A percentile compares a stretch with the other conserved stretches of the same genome.
Evolutionary conservation across 257 asterid genomes (phyloP).

Genomic region (Scutellaria galericulata): DNA sequence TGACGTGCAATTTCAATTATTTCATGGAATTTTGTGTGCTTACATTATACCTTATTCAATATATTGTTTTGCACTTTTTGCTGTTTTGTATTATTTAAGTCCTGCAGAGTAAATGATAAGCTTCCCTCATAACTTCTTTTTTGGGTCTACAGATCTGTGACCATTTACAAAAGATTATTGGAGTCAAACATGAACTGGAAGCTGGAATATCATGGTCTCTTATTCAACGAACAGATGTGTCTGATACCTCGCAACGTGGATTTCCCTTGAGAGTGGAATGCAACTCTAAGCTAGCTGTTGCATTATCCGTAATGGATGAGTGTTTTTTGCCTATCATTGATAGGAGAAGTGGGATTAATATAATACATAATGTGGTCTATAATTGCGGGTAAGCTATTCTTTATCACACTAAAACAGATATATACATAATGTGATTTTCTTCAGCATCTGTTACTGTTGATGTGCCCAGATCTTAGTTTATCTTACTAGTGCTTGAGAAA

Average conservation of each 20-base stretch:
- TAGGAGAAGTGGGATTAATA: slow-evolving; percentile 86
- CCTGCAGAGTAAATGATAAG: slow-evolving; percentile 9
- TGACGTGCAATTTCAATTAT: slow-evolving; percentile 4
- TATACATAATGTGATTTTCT: slow-evolving; percentile 18
- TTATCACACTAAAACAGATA: not conserved
- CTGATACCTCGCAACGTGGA: slow-evolving; percentile 63
- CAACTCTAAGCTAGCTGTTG: slow-evolving; percentile 95
- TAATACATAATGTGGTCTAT: slow-evolving; percentile 77
- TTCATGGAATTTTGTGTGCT: slow-evolving; percentile 12
- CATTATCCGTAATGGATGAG: slow-evolving; percentile 85
- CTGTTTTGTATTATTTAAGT: not conserved
- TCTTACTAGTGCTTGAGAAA: slow-evolving; percentile 19
- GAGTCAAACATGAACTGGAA: slow-evolving; percentile 85
- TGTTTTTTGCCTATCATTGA: slow-evolving; percentile 93
- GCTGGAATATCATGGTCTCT: slow-evolving; percentile 95
- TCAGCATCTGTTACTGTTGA: slow-evolving; percentile 26
- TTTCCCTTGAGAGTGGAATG: slow-evolving; percentile 84
- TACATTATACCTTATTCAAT: not conserved
- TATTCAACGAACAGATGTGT: slow-evolving; percentile 70
- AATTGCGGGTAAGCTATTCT: slow-evolving; percentile 78
- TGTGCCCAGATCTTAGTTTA: slow-evolving; percentile 1
- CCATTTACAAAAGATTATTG: slow-evolving; percentile 81
- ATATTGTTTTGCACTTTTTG: not conserved
- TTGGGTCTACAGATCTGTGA: slow-evolving; percentile 65
- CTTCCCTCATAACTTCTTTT: slow-evolving; percentile 28